Conservation (phyloP, 2,329 filamentous ascomycete genomes). For the Neonectria faginata region DNA sequence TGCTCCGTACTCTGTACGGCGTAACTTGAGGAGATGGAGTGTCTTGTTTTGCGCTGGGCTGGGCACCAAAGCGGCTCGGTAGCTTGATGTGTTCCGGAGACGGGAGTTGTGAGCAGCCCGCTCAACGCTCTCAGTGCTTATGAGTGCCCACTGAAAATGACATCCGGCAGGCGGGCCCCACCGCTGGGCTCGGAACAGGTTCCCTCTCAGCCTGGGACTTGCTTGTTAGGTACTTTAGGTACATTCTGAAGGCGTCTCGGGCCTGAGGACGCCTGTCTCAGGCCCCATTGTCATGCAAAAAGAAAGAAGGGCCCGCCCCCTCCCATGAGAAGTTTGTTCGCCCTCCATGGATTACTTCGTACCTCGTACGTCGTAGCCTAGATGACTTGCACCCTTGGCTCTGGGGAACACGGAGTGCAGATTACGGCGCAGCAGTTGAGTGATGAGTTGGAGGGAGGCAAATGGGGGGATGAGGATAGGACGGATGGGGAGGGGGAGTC, state of each 20-base stretch:
- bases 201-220: conserved; percentile 1
- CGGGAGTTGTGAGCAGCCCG: conserved; percentile 9
- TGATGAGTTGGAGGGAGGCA: not conserved
- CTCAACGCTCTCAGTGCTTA: not conserved
- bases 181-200: conserved; percentile 10
- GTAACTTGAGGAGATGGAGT: not conserved
- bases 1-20: not conserved
- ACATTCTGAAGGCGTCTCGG: not conserved
- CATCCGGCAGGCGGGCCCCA: conserved; percentile 20
- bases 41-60: not conserved
- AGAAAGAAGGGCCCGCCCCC: not conserved
- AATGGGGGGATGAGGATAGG: not conserved
- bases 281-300: not conserved
- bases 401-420: not conserved
- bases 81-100: conserved; percentile 1
- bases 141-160: conserved; percentile 5
- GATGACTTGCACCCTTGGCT: not conserved
- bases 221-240: too few species aligned
- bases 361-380: not conserved
- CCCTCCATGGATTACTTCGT: not conserved
- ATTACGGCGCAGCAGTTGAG: not conserved
- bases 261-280: too few species aligned
- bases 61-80: conserved; percentile 12
- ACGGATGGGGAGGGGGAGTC: not conserved
- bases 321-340: not conserved